Evolutionary conservation across 2,329 filamentous ascomycete species (phyloP), one percentile per base, ranked within the genome.

Genomic region (Coniella lustricola): DNA sequence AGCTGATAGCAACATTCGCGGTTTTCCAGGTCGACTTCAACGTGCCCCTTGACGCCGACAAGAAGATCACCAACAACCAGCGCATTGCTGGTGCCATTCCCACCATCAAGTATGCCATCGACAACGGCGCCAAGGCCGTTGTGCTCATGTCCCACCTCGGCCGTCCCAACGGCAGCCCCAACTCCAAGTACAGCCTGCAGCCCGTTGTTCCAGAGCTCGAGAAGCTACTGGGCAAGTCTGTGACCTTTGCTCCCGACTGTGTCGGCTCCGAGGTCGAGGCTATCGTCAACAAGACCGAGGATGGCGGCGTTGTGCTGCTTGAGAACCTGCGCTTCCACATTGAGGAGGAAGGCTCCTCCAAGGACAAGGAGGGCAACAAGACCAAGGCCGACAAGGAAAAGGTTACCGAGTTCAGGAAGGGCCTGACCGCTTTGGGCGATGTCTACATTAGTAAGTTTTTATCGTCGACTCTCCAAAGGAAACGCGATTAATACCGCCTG

Each of bases 271-370:
- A 95, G 71, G 87, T 90, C 48, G 93, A 98, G 79, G 85, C 86
- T 61, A 84, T 85, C 44, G 90, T 97, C 60, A 88, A 85, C 74
- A 84, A 84, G 67, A 88, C 90, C 55, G 79, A 77, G 48, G 79
- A 81, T 60, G 93, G 91, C 60, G 81, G 89, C 62, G 82, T 98
- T 48, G 79, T 98, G 50, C 81, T 98, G 31, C 79, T 98, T 46
- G 93, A 98, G 82, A 98, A 98, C 78, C 75, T 98, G 71, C 89
- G 93, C 59, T 98, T 97, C 81, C 93, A 98, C 72, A 79, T 88
- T 54, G 93, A 98, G 76, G 93, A 98, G 75, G 93, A 98, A 77
- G 93, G 93, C 57, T 95, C 88, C 74, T 85, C 79, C 67, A 95
- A 95, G 78, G 90, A 95, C 68, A 84, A 81, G 52, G 85, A 91